These are phyloP conservation scores for Talinum fruticosum DNA, from an alignment of 148 eudicot genomes.

Conservation along the genomic window DNA sequence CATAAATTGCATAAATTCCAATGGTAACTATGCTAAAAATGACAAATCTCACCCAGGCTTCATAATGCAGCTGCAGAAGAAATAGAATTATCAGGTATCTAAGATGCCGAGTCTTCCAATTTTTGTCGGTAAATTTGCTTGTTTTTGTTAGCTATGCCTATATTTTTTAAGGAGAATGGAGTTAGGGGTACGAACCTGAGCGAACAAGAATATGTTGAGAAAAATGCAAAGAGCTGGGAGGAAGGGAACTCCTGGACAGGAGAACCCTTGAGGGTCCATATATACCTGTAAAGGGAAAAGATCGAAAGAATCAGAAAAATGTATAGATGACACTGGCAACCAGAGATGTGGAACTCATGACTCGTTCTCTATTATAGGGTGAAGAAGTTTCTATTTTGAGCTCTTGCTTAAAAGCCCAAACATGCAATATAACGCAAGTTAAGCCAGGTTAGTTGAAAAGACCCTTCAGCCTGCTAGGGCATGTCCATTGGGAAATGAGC, in stretches of 20 bases:
- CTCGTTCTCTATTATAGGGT: background rate
- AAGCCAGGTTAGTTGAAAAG: background rate
- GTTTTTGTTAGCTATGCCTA: background rate
- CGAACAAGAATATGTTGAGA: constrained; percentile 84
- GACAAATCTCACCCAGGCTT: constrained; percentile 91
- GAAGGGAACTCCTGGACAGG: constrained; percentile 89
- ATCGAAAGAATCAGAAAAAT: background rate
- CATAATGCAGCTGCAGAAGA: constrained; percentile 79
- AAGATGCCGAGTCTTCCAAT: background rate
- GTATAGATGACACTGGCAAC: background rate
- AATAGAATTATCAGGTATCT: background rate
- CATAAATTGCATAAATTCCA: constrained; percentile 78
- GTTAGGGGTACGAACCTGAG: constrained; percentile 59
- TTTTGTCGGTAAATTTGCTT: background rate
- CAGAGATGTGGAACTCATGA: background rate
- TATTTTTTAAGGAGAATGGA: background rate
- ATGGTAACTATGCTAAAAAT: constrained; percentile 56
- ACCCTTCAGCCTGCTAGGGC: background rate
- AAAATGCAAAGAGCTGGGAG: constrained; percentile 84
- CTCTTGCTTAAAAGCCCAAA: background rate
- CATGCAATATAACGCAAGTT: background rate
- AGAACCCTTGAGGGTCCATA: constrained; percentile 56
- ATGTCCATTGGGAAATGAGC: background rate
- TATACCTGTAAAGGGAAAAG: constrained; percentile 46
- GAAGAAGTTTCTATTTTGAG: background rate